Base-by-base conservation (phyloP, 805 yeast genomes). In the Kodamaea neixiangensis region DNA sequence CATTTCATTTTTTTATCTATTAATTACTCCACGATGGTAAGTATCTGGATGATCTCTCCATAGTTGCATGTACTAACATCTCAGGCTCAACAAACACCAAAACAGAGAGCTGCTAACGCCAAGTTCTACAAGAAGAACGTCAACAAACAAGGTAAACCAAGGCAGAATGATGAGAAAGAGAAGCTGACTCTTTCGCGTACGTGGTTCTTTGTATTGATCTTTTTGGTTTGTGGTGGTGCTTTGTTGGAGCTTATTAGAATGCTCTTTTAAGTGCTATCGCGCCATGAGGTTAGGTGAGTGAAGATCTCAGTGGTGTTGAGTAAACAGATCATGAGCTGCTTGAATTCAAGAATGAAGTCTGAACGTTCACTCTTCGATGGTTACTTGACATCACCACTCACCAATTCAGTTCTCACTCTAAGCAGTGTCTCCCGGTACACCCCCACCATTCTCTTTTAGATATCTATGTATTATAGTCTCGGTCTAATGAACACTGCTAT, bases 21-120 rank as follows among this genome's bases (percentile, higher is more conserved):
- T 9, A 22, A 22, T 9, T 22, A 22, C 29, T 22, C 9, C 20
- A 53, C 25, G 48, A 53, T 53, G 56, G 56, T 53, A 50, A 20
- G 54, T 48, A 20, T 21, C 25, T 22, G 5, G 9, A 6, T 22
- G 29, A 22, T 22, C 29, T 22, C 7, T 6, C 9, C 9, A 5
- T 34, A 6, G 29, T 22, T 22, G 29, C 9, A 22, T 15, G 9
- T n/a, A 46, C 49, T 38, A 39, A 39, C 45, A 39, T 7, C 4
- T 22, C 48, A 76, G 92, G 89, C 88, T 55, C 62, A 76, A 29
- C 97, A 91, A 77, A 87, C 97, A 19, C 92, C 94, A 51, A 84
- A 80, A 62, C 97, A 92, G 73, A 86, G 92, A 71, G 76, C 81
- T 49, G 97, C 96, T n/a, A 92, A 92, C 69, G 81, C 80, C 62